Percentiles rank a stretch among this genome's conserved stretches.
Conservation (phyloP, 129 eudicot genomes). For the Daucus carota region DH1_v3.0 NC_030381.2:9877501-9878000, state of each 20-base stretch:
- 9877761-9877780: constrained; percentile 88
- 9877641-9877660: not conserved
- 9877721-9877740: constrained; percentile 72
- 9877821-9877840: no score
- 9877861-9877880: no score
- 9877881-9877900: not conserved
- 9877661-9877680: not conserved
- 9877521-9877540: constrained; percentile 93
- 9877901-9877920: not conserved
- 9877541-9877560: constrained; percentile 96
- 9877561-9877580: constrained; percentile 76
- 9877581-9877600: not conserved
- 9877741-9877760: constrained; percentile 70
- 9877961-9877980: constrained; percentile 88
- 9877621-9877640: not conserved
- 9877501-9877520: constrained; percentile 97
- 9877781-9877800: constrained; percentile 87
- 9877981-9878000: constrained; percentile 77
- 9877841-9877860: no score
- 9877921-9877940: not conserved
- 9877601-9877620: not conserved
- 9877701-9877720: constrained; percentile 82
- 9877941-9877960: constrained; percentile 1
- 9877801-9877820: constrained; percentile 65
- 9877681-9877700: not conserved